Conservation (phyloP, 805 yeast genomes). For the Yamadazyma scolyti region DNA sequence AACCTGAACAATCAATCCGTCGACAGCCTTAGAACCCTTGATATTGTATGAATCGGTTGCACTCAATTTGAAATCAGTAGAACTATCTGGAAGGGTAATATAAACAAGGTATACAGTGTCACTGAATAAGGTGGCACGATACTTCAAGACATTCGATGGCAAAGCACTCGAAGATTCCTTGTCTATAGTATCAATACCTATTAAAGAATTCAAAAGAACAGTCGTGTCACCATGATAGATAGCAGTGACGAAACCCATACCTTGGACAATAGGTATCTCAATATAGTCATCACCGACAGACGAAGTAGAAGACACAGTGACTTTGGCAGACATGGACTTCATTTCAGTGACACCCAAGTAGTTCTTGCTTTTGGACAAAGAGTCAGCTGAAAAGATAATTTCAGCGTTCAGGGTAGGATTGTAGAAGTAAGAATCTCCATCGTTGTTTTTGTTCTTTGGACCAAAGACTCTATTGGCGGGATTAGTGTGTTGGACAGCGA, state of each 20-base stretch:
- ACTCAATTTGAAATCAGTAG: constrained; percentile 25
- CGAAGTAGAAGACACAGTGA: constrained; percentile 32
- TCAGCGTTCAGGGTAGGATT: constrained; percentile 58
- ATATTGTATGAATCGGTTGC: constrained; percentile 34
- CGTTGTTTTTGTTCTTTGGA: constrained; percentile 45
- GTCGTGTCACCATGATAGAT: constrained; percentile 46
- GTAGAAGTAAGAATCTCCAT: constrained; percentile 44
- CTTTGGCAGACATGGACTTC: constrained; percentile 50
- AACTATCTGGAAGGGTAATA: constrained; percentile 41
- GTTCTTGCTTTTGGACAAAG: constrained; percentile 37
- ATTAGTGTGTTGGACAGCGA: constrained; percentile 59
- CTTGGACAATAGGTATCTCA: constrained; percentile 67
- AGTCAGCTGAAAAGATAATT: constrained; percentile 51
- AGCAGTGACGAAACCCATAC: constrained; percentile 79
- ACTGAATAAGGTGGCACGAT: constrained; percentile 50
- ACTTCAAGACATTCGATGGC: constrained; percentile 47
- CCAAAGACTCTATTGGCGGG: constrained; percentile 42
- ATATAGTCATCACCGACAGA: constrained; percentile 34
- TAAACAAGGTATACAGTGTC: constrained; percentile 66
- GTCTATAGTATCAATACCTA: constrained; percentile 20
- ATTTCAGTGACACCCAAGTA: constrained; percentile 42
- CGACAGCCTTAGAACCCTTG: constrained; percentile 40
- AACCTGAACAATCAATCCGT: constrained; percentile 42
- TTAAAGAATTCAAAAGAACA: constrained; percentile 37
- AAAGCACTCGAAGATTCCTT: constrained; percentile 26